These are phyloP conservation scores for Hydnomerulius pinastri DNA, from an alignment of 768 basidiomycete species.

Conservation along the genomic window DNA sequence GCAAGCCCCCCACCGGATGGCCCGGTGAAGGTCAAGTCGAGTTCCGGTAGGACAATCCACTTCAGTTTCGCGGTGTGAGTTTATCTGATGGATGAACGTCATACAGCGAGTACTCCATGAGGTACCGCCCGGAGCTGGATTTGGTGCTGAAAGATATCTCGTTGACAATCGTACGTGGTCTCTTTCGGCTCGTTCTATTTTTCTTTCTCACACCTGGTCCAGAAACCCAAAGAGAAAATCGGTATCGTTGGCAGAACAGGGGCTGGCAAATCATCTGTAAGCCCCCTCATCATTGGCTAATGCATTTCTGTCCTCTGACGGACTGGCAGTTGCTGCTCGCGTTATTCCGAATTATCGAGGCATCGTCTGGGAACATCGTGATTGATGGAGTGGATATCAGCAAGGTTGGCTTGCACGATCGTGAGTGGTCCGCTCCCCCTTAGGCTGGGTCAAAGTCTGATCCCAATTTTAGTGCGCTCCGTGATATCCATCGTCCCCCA, in stretches of 20 bases:
- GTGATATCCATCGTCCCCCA: slow-evolving; percentile 88
- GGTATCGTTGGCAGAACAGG: slow-evolving; percentile 90
- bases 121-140: slow-evolving; percentile 81
- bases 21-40: slow-evolving; percentile 71
- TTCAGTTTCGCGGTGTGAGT: neutral
- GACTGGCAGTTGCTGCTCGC: slow-evolving; percentile 58
- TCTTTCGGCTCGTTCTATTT: neutral
- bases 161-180: slow-evolving; percentile 59
- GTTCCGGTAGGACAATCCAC: slow-evolving; percentile 56
- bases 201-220: slow-evolving; percentile 6
- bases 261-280: slow-evolving; percentile 73
- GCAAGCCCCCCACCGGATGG: slow-evolving; percentile 61
- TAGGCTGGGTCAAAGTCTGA: no score
- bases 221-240: slow-evolving; percentile 81
- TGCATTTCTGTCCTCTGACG: neutral
- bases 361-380: slow-evolving; percentile 60
- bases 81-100: slow-evolving; percentile 2
- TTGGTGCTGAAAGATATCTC: slow-evolving; percentile 76
- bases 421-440: slow-evolving; percentile 13
- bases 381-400: slow-evolving; percentile 81
- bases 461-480: slow-evolving; percentile 53
- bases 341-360: slow-evolving; percentile 78
- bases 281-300: slow-evolving; percentile 11
- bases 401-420: slow-evolving; percentile 70
- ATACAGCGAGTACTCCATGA: slow-evolving; percentile 67